A percentile compares a stretch with the other conserved stretches of the same genome.
phyloP scores from a whole-genome alignment of 805 yeast species.

The Candida nonsorbophila region DNA sequence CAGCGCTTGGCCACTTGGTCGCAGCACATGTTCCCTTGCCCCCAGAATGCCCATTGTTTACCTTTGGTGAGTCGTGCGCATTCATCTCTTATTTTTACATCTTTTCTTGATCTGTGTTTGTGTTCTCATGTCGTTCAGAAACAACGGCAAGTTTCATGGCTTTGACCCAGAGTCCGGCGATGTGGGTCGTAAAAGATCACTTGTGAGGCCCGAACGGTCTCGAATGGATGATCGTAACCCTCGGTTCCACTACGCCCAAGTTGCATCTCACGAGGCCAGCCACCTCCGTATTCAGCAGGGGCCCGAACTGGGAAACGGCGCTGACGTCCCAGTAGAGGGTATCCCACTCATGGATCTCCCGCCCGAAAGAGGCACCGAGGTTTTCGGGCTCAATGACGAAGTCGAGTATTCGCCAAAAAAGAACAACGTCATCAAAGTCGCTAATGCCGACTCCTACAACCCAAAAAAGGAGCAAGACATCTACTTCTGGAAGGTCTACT shows the following conservation, averaged over 20 bases:
- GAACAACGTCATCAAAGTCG: conserved; percentile 16
- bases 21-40: too few species aligned
- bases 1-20: too few species aligned
- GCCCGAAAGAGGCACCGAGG: conserved; percentile 39
- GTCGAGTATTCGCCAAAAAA: conserved; percentile 24
- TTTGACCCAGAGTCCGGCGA: conserved; percentile 40
- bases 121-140: conserved; percentile 23
- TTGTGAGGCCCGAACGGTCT: conserved; percentile 83
- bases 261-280: conserved; percentile 59
- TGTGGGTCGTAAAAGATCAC: conserved; percentile 54
- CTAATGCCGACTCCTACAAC: conserved; percentile 14
- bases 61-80: too few species aligned
- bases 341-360: conserved; percentile 40
- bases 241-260: conserved; percentile 70
- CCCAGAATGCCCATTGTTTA: too few species aligned
- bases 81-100: too few species aligned
- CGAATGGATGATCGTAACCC: conserved; percentile 64
- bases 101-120: not conserved
- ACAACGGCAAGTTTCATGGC: conserved; percentile 26
- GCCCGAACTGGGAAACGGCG: conserved; percentile 6
- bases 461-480: conserved; percentile 17
- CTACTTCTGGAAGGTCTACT: conserved; percentile 75
- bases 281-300: conserved; percentile 50
- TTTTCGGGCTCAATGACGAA: conserved; percentile 62
- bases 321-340: conserved; percentile 22